A percentile compares a stretch with the other conserved stretches of the same genome.
Evolutionary conservation across 2,329 filamentous ascomycete genomes (phyloP).

Genomic region (Cordyceps tenuipes): DNA sequence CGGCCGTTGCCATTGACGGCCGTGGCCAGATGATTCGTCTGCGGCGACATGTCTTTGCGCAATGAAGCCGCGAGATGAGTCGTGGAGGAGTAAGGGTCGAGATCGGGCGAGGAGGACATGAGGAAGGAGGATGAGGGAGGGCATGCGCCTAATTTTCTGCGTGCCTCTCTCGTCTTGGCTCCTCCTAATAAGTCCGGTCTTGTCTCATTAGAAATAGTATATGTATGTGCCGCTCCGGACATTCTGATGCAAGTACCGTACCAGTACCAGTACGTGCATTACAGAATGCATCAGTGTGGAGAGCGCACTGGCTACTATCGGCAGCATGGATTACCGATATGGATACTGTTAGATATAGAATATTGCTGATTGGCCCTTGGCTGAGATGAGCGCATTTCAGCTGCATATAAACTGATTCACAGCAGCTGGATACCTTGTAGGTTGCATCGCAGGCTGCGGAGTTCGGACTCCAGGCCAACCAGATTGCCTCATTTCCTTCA

Average conservation of each 20-base stretch:
- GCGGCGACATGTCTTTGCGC: neutral
- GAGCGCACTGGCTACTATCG: neutral
- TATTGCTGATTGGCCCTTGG: neutral
- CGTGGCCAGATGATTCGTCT: neutral
- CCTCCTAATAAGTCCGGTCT: too few species aligned
- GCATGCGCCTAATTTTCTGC: too few species aligned
- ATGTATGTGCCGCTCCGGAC: too few species aligned
- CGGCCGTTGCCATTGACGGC: neutral
- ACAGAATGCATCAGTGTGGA: neutral
- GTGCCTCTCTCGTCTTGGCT: too few species aligned
- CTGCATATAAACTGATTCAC: neutral
- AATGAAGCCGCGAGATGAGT: neutral
- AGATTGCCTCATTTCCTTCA: neutral
- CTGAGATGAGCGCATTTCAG: neutral
- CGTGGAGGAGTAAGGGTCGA: too few species aligned
- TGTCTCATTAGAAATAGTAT: neutral
- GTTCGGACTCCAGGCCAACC: neutral
- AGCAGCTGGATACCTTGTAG: neutral
- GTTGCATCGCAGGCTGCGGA: neutral
- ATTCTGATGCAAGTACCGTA: too few species aligned
- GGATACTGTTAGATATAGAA: neutral
- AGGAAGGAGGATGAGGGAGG: too few species aligned
- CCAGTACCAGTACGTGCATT: neutral
- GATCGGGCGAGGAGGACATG: too few species aligned
- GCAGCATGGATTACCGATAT: neutral